These are phyloP conservation scores for Vitellaria paradoxa DNA, from an alignment of 179 eudicot genomes.

Conservation along the genomic window DNA sequence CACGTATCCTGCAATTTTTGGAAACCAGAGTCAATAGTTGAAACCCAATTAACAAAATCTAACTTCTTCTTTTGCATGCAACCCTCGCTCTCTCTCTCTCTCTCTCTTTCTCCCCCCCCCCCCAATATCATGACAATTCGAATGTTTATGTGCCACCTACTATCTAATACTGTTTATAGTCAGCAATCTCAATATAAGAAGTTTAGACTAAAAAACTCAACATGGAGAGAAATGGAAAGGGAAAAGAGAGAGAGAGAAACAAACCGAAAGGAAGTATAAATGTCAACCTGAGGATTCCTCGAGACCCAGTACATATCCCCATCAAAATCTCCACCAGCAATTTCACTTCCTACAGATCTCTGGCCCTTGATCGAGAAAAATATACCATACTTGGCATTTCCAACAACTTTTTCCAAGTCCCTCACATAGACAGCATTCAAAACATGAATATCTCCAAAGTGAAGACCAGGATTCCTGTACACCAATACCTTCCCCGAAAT, in stretches of 20 bases:
- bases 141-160: not conserved
- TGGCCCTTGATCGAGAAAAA: slow-evolving; percentile 75
- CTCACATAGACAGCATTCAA: slow-evolving; percentile 54
- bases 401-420: slow-evolving; percentile 55
- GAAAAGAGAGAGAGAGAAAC: not conserved
- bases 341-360: slow-evolving; percentile 75
- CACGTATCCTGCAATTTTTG: not conserved
- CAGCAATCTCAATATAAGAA: not conserved
- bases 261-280: not conserved
- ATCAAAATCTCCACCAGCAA: slow-evolving; percentile 91
- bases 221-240: not conserved
- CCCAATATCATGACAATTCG: not conserved
- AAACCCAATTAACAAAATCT: not conserved
- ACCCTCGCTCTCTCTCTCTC: too few relatives aligned
- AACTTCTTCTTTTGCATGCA: not conserved
- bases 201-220: not conserved
- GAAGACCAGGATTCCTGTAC: slow-evolving; percentile 82
- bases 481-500: slow-evolving; percentile 66
- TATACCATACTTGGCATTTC: slow-evolving; percentile 76
- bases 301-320: slow-evolving; percentile 91
- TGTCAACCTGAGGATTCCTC: slow-evolving; percentile 52
- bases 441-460: slow-evolving; percentile 78
- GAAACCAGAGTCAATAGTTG: not conserved
- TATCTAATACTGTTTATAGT: not conserved
- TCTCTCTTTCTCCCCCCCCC: too few relatives aligned